These are phyloP conservation scores for Sclerotinia nivalis DNA, from an alignment of 2,329 filamentous ascomycete species.

Conservation along the genomic window DNA sequence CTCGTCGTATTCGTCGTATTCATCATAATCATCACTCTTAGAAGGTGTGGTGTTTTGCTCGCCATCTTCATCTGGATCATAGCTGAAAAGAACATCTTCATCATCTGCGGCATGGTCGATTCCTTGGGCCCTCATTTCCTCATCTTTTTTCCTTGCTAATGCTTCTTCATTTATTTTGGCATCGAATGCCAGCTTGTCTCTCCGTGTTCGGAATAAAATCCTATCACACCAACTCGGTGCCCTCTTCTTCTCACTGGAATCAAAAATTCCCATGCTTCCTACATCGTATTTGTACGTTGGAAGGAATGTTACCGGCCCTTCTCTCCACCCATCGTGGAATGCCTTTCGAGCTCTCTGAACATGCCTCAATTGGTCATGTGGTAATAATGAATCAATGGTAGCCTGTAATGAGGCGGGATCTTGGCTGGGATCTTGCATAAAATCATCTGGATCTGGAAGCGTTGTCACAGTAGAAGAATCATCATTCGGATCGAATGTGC, in stretches of 20 bases:
- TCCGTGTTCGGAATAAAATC: constrained; percentile 79
- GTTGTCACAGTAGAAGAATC: constrained; percentile 40
- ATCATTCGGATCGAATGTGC: constrained; percentile 41
- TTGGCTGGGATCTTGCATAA: constrained; percentile 64
- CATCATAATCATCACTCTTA: constrained; percentile 48
- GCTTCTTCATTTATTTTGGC: constrained; percentile 62
- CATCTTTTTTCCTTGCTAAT: constrained; percentile 69
- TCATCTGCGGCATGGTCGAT: constrained; percentile 73
- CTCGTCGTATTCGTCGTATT: constrained; percentile 50
- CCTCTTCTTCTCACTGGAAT: constrained; percentile 91
- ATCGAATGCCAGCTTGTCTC: constrained; percentile 67
- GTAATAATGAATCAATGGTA: constrained; percentile 80
- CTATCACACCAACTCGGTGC: constrained; percentile 97
- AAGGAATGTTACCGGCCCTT: constrained; percentile 83
- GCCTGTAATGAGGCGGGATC: constrained; percentile 87
- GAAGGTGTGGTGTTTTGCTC: constrained; percentile 46
- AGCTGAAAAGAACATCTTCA: constrained; percentile 84
- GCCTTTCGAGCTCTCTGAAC: constrained; percentile 74
- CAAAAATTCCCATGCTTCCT: constrained; percentile 88
- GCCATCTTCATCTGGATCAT: constrained; percentile 79
- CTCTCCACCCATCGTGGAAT: constrained; percentile 89
- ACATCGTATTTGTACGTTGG: constrained; percentile 98
- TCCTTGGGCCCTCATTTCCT: constrained; percentile 81
- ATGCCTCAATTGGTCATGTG: constrained; percentile 82
- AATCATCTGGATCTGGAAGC: constrained; percentile 65